A percentile compares a stretch with the other conserved stretches of the same genome.
Evolutionary conservation across 73 alveolate genomes (phyloP).

Genomic region (Blepharisma stoltei): DNA sequence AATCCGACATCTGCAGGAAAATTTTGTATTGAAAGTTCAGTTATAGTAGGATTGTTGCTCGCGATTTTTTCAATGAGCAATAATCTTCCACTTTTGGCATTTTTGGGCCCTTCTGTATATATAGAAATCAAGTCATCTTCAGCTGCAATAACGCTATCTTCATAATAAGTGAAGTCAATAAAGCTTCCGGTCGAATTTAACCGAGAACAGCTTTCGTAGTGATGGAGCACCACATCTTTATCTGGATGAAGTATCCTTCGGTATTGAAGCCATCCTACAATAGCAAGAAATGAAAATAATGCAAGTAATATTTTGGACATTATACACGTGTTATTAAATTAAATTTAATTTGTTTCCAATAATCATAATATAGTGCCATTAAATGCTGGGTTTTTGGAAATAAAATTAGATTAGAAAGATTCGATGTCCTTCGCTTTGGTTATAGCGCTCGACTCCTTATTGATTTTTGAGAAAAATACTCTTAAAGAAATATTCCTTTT

Average conservation of each 20-base stretch:
- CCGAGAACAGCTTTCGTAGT: not conserved
- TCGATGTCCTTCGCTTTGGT: too few species aligned
- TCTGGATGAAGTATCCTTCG: not conserved
- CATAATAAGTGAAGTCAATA: not conserved
- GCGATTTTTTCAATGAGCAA: not conserved
- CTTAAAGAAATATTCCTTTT: too few species aligned
- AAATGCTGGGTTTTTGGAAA: too few species aligned
- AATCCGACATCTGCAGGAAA: conserved; percentile 3
- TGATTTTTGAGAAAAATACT: too few species aligned
- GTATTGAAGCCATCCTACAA: conserved; percentile 2
- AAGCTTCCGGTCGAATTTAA: not conserved
- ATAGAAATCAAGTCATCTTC: not conserved
- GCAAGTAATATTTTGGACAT: not conserved
- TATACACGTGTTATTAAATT: not conserved
- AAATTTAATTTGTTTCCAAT: too few species aligned
- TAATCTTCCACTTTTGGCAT: not conserved
- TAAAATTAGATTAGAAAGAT: too few species aligned
- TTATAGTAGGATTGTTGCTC: not conserved
- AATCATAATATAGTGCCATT: too few species aligned
- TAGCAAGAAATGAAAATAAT: not conserved
- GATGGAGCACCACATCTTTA: conserved; percentile 11
- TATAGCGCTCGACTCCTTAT: too few species aligned
- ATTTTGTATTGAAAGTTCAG: not conserved
- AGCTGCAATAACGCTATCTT: conserved; percentile 5
- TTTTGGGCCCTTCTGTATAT: not conserved